phyloP scores from a whole-genome alignment of 495 filamentous ascomycete genomes.

The Schizothecium vesticola region DNA sequence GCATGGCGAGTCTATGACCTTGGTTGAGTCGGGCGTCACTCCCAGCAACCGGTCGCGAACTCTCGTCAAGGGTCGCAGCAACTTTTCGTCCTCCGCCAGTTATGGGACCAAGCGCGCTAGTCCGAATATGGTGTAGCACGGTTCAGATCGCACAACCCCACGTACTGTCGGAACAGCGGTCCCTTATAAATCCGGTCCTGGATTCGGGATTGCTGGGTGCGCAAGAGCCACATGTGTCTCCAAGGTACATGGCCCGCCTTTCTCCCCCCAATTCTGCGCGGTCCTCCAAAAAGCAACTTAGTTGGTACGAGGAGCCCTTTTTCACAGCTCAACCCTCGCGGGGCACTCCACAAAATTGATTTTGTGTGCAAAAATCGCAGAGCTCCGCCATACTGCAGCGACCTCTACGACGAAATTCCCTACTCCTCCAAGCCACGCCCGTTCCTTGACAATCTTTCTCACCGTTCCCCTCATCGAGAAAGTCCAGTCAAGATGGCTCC shows the following conservation, averaged over 20 bases:
- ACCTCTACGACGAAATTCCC: constrained; percentile 28
- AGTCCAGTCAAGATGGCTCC: constrained; percentile 81
- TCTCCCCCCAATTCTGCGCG: not conserved
- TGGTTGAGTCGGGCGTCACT: constrained; percentile 12
- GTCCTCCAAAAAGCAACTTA: not conserved
- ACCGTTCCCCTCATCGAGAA: constrained; percentile 38
- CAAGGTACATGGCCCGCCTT: not conserved
- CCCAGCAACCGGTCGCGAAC: constrained; percentile 16
- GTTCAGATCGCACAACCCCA: not conserved
- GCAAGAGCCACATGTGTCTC: not conserved
- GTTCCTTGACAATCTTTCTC: constrained; percentile 45
- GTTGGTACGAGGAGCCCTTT: not conserved
- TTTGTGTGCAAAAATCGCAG: constrained; percentile 34
- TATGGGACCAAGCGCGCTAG: constrained; percentile 25
- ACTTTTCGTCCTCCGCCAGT: constrained; percentile 28
- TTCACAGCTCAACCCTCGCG: constrained; percentile 32
- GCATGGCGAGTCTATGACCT: constrained; percentile 49
- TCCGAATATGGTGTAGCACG: not conserved
- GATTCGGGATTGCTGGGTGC: not conserved
- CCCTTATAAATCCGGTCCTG: constrained; percentile 8
- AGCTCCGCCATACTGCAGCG: constrained; percentile 18
- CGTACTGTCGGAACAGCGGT: constrained; percentile 7
- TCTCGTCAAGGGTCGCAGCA: constrained; percentile 19
- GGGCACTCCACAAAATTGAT: constrained; percentile 35
- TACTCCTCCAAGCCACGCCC: constrained; percentile 26